Evolutionary conservation across 73 alveolate species (phyloP).

Genomic region (Halteria grandinella): DNA sequence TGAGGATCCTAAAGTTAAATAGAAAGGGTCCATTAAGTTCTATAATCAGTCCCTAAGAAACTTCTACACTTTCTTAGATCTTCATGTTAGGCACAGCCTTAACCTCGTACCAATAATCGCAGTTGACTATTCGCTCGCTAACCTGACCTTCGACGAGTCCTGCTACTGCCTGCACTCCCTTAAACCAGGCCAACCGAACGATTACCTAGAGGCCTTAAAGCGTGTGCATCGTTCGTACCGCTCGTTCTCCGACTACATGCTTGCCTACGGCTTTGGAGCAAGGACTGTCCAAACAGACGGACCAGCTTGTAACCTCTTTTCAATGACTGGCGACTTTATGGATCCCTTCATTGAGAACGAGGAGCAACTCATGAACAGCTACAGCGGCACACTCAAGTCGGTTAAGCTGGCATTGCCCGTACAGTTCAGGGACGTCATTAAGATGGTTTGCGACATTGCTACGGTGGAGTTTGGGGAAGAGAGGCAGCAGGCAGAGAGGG

Average conservation of each 20-base stretch:
- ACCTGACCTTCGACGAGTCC: slow-evolving; percentile 63
- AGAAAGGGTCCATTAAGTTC: slow-evolving; percentile 16
- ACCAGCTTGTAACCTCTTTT: slow-evolving; percentile 50
- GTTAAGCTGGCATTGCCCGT: slow-evolving; percentile 70
- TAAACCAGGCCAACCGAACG: slow-evolving; percentile 61
- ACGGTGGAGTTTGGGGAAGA: slow-evolving; percentile 14
- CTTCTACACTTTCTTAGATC: slow-evolving; percentile 63
- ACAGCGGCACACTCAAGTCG: slow-evolving; percentile 50
- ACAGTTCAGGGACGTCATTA: slow-evolving; percentile 5
- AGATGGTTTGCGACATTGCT: slow-evolving; percentile 44
- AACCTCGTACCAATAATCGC: slow-evolving; percentile 66
- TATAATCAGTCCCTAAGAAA: slow-evolving; percentile 32
- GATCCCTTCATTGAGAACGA: slow-evolving; percentile 41
- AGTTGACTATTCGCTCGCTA: slow-evolving; percentile 66
- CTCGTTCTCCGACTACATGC: slow-evolving; percentile 39
- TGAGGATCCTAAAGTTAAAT: slow-evolving; percentile 15
- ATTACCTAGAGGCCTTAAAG: slow-evolving; percentile 41
- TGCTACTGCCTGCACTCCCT: slow-evolving; percentile 66
- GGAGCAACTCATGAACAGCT: slow-evolving; percentile 40
- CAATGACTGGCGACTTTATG: slow-evolving; percentile 59
- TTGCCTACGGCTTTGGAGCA: slow-evolving; percentile 68
- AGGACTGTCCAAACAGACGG: slow-evolving; percentile 46
- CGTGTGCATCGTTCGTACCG: slow-evolving; percentile 32
- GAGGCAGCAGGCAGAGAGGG: slow-evolving; percentile 23
- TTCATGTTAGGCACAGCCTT: slow-evolving; percentile 46